These are phyloP conservation scores for Oehlia diaphana DNA, from an alignment of 192 early-diverging fungal genomes.

Conservation along the genomic window DNA sequence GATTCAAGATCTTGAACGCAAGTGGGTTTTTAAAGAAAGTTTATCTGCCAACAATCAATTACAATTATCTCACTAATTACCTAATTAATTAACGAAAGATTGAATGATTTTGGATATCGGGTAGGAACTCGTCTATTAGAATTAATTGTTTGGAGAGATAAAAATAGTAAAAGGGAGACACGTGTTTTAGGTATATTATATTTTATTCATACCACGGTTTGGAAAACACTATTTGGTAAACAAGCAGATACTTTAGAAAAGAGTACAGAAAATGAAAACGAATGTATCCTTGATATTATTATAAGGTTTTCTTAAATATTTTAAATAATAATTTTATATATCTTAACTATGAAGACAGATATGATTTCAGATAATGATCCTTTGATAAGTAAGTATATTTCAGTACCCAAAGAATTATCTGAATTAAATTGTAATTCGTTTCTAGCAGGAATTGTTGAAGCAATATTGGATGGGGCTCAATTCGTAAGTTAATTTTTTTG, in stretches of 20 bases:
- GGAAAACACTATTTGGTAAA: constrained; percentile 96
- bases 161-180: constrained; percentile 84
- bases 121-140: constrained; percentile 90
- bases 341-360: constrained; percentile 51
- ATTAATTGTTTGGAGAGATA: constrained; percentile 89
- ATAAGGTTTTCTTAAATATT: background rate
- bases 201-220: constrained; percentile 92
- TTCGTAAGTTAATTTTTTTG: constrained; percentile 65
- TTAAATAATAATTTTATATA: background rate
- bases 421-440: constrained; percentile 93
- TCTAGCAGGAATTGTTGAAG: constrained; percentile 95
- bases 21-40: constrained; percentile 50
- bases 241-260: constrained; percentile 95
- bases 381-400: constrained; percentile 84
- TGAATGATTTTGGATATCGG: constrained; percentile 91
- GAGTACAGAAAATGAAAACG: constrained; percentile 94
- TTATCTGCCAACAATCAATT: background rate
- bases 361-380: constrained; percentile 99
- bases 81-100: constrained; percentile 41
- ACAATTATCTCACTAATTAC: background rate
- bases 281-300: constrained; percentile 63
- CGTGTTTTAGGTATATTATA: constrained; percentile 85
- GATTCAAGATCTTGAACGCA: constrained; percentile 93
- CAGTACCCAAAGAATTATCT: constrained; percentile 90
- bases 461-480: constrained; percentile 85